Evolutionary conservation across 2,329 filamentous ascomycete genomes (phyloP).

Genomic region (Colletotrichum zoysiae): DNA sequence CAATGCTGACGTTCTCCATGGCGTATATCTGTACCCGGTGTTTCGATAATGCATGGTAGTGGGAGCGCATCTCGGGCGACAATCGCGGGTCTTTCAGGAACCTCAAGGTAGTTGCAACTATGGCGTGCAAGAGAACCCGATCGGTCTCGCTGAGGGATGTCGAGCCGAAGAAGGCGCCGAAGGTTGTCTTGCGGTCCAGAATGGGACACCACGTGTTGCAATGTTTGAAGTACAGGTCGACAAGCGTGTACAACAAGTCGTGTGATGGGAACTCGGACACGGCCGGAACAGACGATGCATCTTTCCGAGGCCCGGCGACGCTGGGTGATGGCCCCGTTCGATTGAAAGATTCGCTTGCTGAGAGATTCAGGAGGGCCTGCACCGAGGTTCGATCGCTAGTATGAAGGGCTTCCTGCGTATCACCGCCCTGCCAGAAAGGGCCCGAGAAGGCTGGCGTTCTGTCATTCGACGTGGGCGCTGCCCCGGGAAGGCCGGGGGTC

Average conservation of each 20-base stretch:
- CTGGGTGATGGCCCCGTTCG: conserved; percentile 23
- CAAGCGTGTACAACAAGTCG: conserved; percentile 69
- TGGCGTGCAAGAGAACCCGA: conserved; percentile 57
- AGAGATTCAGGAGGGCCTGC: conserved; percentile 43
- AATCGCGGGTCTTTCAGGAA: conserved; percentile 57
- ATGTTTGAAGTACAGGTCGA: conserved; percentile 74
- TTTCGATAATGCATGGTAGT: conserved; percentile 56
- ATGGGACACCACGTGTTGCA: conserved; percentile 71
- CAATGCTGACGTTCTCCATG: conserved; percentile 56
- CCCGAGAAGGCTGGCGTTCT: conserved; percentile 57
- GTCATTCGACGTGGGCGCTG: conserved; percentile 46
- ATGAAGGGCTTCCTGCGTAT: conserved; percentile 49
- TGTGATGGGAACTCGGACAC: conserved; percentile 68
- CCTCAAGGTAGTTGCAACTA: conserved; percentile 57
- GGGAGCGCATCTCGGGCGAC: conserved; percentile 52
- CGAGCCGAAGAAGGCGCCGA: conserved; percentile 56
- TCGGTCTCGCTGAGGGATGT: conserved; percentile 55
- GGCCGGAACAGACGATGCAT: conserved; percentile 51
- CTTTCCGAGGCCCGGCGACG: conserved; percentile 40
- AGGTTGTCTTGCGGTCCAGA: conserved; percentile 58
- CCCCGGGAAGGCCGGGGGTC: conserved; percentile 38
- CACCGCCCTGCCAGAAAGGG: conserved; percentile 47
- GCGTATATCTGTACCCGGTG: conserved; percentile 57
- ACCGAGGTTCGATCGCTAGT: conserved; percentile 43
- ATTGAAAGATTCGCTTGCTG: conserved; percentile 35